Base-by-base conservation (phyloP, 305 asterid species). In the Salvia sclarea region DNA sequence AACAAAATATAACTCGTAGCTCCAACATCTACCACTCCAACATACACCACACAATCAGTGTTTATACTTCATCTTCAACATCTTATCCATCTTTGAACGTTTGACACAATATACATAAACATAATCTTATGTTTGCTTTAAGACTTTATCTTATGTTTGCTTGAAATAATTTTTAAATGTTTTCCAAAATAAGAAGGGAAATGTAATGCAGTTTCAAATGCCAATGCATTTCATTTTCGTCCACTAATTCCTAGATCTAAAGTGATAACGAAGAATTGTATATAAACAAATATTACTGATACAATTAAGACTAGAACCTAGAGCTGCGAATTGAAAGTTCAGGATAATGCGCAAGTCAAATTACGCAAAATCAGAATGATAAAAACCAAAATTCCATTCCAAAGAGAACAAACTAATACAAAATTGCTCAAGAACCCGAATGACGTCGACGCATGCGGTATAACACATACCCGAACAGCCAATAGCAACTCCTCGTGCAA, bases 381-480 rank as follows among this genome's bases (percentile, higher is more conserved):
- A 12, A 48, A 67, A 0, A 40, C 61, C 68, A 18, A 16, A 20
- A 18, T 30, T 33, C 70, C 43, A 54, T 31, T 58, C 50, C 55
- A 20, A 55, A 24, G 18, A 41, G 38, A 43, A 18, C n/a, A 35
- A 6, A 69, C 37, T 14, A 49, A 21, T 14, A 3, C 53, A 44
- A 69, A 73, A 38, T 45, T 52, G 44, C 38, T 30, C 25, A 28
- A 45, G 48, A 44, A 68, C 55, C 61, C 74, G 22, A 64, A 45
- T 55, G 41, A 20, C 55, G 25, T 31, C 61, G 17, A 52, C 7
- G 33, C 50, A 24, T 11, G 13, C 63, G 37, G 33, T 7, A 69
- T 1, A 28, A 45, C 47, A 69, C 78, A 59, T 79, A 75, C 83
- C 80, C 31, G 60, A 66, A 10, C 60, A 66, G 33, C 66, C 22